Evolutionary conservation across 176 grass and related monocot genomes (phyloP), one percentile per base, ranked within the genome.

Genomic region (Elaeis guineensis): DNA sequence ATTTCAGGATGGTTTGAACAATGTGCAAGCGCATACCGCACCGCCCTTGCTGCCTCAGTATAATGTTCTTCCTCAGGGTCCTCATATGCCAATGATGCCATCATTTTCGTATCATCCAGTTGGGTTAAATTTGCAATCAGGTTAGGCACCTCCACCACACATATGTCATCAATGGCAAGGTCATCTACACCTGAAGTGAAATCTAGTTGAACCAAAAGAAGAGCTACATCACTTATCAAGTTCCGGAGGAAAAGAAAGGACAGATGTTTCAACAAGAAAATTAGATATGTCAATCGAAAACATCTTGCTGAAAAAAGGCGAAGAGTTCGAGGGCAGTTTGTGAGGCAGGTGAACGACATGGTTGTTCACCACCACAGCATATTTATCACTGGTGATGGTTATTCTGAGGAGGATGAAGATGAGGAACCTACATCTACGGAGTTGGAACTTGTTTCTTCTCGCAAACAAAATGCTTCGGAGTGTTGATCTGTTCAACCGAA

Each of bases 241-340:
- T 97, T 92, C 69, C 85, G 87, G 70, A 81, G 65, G 64, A 97
- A 97, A 80, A 83, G 87, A 57, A 97, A 92, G 62, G 87, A 88
- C 11, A 82, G 84, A 9, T 92, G 93, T 61, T 97, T 97, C 63
- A 84, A 97, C 63, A 97, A 97, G 81, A 97, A 97, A 57, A 89
- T 97, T 63, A 89, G 93, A 50, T 97, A 97, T 72, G 72, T 78
- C 48, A 97, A 89, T 58, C 25, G 87, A 48, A 97, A 97, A 76
- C 81, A 75, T 61, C 76, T 92, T 59, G 93, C 93, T 50, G 84
- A 97, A 66, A 89, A 76, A 2, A 92, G 93, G 79, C 93, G 66
- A 4, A 88, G 87, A 58, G 76, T 97, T 24, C 74, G 84, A 63
- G 93, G 93, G 17, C 93, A 97, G n/a, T 97, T 97, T 70, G 93